Percentiles rank a stretch among this genome's conserved stretches.
Evolutionary conservation across 2,329 filamentous ascomycete genomes (phyloP).

Genomic region (Chaetomiaceae sp.): DNA sequence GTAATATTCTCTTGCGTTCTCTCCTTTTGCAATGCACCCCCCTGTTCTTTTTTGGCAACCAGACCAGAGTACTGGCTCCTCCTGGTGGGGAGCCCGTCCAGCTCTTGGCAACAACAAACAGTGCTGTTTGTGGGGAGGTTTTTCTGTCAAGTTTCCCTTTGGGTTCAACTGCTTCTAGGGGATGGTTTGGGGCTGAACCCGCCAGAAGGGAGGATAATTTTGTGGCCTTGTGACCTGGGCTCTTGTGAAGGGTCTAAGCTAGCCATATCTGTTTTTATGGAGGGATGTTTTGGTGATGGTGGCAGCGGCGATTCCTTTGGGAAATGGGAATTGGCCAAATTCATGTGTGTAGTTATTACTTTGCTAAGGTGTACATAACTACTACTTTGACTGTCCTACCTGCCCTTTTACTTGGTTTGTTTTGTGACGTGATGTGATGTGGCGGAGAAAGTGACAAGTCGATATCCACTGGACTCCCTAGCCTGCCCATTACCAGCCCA

Average conservation of each 20-base stretch:
- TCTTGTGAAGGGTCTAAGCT: slow-evolving; percentile 6
- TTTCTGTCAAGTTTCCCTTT: neutral
- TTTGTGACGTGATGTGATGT: neutral
- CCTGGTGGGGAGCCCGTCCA: slow-evolving; percentile 12
- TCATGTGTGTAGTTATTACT: slow-evolving; percentile 5
- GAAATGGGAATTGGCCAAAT: neutral
- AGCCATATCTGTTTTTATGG: neutral
- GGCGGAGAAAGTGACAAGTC: neutral
- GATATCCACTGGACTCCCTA: too few species aligned
- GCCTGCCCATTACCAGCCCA: too few species aligned
- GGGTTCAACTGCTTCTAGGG: neutral
- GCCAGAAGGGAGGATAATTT: neutral
- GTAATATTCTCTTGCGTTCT: slow-evolving; percentile 15
- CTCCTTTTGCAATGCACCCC: too few species aligned
- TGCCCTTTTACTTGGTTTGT: neutral
- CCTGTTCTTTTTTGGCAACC: neutral
- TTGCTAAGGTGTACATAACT: neutral
- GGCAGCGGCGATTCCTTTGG: neutral
- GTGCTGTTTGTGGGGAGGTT: slow-evolving; percentile 2
- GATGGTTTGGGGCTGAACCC: neutral
- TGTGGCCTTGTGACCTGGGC: slow-evolving; percentile 6
- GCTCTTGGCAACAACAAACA: slow-evolving; percentile 7
- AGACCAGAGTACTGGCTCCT: slow-evolving; percentile 9
- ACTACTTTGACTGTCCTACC: slow-evolving; percentile 1
- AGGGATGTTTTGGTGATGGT: neutral